Conservation (phyloP, 129 eudicot genomes). For the Tagetes patula region DNA sequence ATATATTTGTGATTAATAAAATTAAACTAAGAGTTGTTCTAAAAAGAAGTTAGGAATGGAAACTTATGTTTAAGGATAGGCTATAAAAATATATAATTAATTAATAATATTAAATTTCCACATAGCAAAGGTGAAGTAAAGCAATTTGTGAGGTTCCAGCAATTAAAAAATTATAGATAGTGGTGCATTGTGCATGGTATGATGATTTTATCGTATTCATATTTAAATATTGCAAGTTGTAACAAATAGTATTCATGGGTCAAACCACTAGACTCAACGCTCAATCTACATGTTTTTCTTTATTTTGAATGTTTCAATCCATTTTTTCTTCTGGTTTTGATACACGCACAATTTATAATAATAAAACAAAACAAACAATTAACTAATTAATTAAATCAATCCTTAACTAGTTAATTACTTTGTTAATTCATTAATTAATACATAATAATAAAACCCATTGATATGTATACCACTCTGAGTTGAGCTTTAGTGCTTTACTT, state of each 20-base stretch:
- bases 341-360: too few relatives aligned
- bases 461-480: not conserved
- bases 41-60: too few relatives aligned
- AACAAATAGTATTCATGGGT: slow-evolving; percentile 17
- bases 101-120: not conserved
- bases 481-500: slow-evolving; percentile 8
- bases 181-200: too few relatives aligned
- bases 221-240: too few relatives aligned
- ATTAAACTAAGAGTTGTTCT: too few relatives aligned
- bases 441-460: not conserved
- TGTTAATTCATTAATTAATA: not conserved
- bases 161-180: too few relatives aligned
- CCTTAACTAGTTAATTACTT: not conserved
- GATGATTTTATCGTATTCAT: too few relatives aligned
- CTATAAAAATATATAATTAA: not conserved
- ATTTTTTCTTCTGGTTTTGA: not conserved
- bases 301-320: slow-evolving; percentile 29
- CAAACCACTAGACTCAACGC: slow-evolving; percentile 28
- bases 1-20: too few relatives aligned
- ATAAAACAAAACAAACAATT: not conserved
- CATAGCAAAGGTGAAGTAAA: slow-evolving; percentile 17
- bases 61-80: too few relatives aligned
- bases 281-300: not conserved
- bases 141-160: not conserved
- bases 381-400: not conserved